Percentiles rank a stretch among this genome's conserved stretches.
Conservation (phyloP, 345 rosid species). For the Excoecaria cochinchinensis region DNA sequence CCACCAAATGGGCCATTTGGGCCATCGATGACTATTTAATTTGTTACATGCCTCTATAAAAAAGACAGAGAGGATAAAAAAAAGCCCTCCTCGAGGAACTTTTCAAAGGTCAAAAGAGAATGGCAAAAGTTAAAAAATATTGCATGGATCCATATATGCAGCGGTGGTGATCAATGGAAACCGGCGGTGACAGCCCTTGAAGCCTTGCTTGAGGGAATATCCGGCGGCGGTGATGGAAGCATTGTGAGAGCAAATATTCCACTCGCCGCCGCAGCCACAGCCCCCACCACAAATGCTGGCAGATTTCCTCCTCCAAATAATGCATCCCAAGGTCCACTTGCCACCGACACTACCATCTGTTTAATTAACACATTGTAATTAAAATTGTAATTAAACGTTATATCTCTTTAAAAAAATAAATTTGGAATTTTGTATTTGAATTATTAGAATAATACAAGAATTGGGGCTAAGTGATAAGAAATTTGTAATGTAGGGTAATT, state of each 20-base stretch:
- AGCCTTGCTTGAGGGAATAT: conserved; percentile 23
- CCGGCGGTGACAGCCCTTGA: background rate
- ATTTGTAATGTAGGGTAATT: no score
- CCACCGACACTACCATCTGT: conserved; percentile 70
- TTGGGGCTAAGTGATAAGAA: no score
- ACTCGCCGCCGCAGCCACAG: conserved; percentile 58
- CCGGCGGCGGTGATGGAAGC: conserved; percentile 76
- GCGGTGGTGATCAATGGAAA: conserved; percentile 13
- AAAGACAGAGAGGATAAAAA: background rate
- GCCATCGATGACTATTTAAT: conserved; percentile 2
- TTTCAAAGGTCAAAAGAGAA: background rate
- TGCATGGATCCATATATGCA: background rate
- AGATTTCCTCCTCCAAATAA: conserved; percentile 79
- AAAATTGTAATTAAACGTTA: no score
- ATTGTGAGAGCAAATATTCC: conserved; percentile 53
- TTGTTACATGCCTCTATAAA: background rate
- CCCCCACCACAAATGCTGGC: conserved; percentile 75
- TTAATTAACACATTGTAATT: no score
- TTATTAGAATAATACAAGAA: no score
- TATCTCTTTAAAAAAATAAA: no score
- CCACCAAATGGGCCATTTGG: conserved; percentile 8
- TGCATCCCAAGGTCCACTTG: conserved; percentile 69
- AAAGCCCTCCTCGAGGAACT: no score
- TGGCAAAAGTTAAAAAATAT: background rate
- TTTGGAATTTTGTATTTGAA: no score